A percentile compares a stretch with the other conserved stretches of the same genome.
phyloP scores from a whole-genome alignment of 2,329 filamentous ascomycete genomes.

The Aspergillus flavus region DNA sequence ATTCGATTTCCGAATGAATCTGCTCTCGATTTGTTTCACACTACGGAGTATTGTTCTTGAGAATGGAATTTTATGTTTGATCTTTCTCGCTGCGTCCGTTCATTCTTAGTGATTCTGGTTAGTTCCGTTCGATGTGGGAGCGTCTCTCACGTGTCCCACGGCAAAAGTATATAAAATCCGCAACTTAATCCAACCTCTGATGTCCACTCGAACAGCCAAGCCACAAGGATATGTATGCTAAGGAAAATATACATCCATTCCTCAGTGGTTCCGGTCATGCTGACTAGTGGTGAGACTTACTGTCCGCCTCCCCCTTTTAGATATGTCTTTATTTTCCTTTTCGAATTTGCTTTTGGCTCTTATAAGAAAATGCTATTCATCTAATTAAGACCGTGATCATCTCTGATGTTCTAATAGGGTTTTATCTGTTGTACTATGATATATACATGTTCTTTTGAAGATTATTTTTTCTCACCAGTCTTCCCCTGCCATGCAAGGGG shows the following conservation, averaged over 20 bases:
- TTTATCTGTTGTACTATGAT: not conserved
- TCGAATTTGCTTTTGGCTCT: not conserved
- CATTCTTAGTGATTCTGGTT: not conserved
- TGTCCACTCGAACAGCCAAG: not conserved
- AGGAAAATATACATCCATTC: not conserved
- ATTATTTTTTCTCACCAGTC: not conserved
- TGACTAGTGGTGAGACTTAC: slow-evolving; percentile 1
- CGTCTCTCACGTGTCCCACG: not conserved
- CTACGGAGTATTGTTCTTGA: not conserved
- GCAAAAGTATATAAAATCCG: not conserved
- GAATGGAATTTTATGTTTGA: not conserved
- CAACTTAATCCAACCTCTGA: not conserved
- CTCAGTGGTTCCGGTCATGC: not conserved
- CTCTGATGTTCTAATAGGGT: not conserved
- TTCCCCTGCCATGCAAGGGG: not conserved
- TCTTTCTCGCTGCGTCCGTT: not conserved
- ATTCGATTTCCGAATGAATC: slow-evolving; percentile 2
- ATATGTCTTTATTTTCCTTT: not conserved
- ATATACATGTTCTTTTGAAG: not conserved
- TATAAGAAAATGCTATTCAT: not conserved
- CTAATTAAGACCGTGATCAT: not conserved
- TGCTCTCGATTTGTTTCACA: not conserved
- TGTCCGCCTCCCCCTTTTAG: not conserved
- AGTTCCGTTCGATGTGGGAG: not conserved
- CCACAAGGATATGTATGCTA: not conserved